Conservation (phyloP, 305 asterid species). For the Fraxinus baroniana region DNA sequence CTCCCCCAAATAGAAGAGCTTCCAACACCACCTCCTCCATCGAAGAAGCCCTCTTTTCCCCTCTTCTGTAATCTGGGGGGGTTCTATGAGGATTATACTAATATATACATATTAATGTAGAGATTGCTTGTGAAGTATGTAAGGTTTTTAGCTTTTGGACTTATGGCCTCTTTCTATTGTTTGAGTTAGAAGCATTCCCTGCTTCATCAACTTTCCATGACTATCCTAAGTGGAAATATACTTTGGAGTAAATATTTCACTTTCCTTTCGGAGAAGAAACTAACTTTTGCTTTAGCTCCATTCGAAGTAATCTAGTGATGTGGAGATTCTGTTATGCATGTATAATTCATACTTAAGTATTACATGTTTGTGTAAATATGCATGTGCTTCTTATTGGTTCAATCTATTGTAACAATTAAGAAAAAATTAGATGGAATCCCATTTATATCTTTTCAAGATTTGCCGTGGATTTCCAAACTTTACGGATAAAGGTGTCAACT, state of each 20-base stretch:
- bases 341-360: not conserved
- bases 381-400: not conserved
- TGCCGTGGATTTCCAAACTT: not conserved
- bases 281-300: slow-evolving; percentile 27
- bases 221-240: slow-evolving; percentile 37
- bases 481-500: too few species aligned
- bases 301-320: slow-evolving; percentile 16
- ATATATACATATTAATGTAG: slow-evolving; percentile 22
- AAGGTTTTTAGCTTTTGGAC: slow-evolving; percentile 38
- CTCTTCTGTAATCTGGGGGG: not conserved
- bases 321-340: slow-evolving; percentile 14
- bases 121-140: slow-evolving; percentile 64
- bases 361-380: not conserved
- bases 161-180: slow-evolving; percentile 39
- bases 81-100: not conserved
- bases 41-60: slow-evolving; percentile 22
- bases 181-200: slow-evolving; percentile 64
- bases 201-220: slow-evolving; percentile 26
- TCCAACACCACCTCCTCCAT: slow-evolving; percentile 49
- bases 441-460: not conserved
- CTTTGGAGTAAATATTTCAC: slow-evolving; percentile 43
- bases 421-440: not conserved
- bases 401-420: not conserved
- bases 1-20: slow-evolving; percentile 57
- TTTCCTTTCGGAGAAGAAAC: slow-evolving; percentile 47